Evolutionary conservation across 2,329 filamentous ascomycete species (phyloP), one percentile per base, ranked within the genome.

Genomic region (Endocalyx cinctus): DNA sequence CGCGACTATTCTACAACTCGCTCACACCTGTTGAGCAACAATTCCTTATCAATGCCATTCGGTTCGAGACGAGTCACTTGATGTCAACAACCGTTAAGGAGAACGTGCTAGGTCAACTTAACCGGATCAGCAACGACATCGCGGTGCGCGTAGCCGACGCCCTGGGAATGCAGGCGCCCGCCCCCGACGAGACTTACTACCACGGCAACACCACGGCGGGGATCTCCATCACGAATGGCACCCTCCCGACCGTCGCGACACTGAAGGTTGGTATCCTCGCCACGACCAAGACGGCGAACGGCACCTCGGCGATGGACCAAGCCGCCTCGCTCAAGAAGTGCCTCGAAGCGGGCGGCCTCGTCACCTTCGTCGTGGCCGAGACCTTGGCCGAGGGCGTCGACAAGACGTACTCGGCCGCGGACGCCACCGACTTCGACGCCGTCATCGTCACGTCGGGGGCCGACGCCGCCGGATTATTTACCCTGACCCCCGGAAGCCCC

Each of bases 1-100:
- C 81, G 0, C 74, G 82, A 2, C 67, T 87, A 10, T 86, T 87
- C 62, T 86, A 74, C 69, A 87, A 87, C 68, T 85, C 80, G 0
- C 64, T 87, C 31, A 64, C 70, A 2, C 65, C 70, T 2, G 67
- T 69, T 0, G 82, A 87, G 59, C 74, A 84, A 54, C 82, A 87
- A 50, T 80, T 84, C 51, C 57, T 87, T 25, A 69, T 87, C 60
- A 82, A 87, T 54, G 82, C 80, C 1, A 77, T 87, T 34, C 78
- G 82, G 17, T 86, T 87, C 55, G 83, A 87, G 60, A 72, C 70
- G 0, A 70, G 76, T 15, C 71, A 82, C 11, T 47, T 87, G 20
- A 62, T 67, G 45, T 79, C 74, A 26, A 45, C 58, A 0, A 50
- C 67, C 2, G 75, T 87, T 12, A 78, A 78, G 58, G 58, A 72